A percentile compares a stretch with the other conserved stretches of the same genome.
These are phyloP conservation scores for Leersia perrieri DNA, from an alignment of 176 grass and related monocot genomes.

Conservation along the genomic window DNA sequence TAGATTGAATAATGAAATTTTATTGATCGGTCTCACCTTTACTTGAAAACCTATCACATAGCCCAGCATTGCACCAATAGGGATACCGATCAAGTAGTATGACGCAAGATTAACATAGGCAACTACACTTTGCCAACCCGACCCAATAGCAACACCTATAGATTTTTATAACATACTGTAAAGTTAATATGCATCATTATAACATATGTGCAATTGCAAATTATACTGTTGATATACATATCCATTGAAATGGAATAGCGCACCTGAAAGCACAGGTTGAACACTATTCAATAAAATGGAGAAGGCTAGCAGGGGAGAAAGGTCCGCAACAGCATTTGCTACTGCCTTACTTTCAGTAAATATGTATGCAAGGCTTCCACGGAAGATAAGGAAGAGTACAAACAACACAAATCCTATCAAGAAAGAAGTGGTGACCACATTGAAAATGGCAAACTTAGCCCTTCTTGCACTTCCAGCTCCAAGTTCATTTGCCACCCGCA, in stretches of 20 bases:
- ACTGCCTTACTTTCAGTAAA: constrained; percentile 54
- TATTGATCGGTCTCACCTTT: constrained; percentile 35
- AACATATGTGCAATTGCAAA: too few relatives aligned
- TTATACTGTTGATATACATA: too few relatives aligned
- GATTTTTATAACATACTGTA: background rate
- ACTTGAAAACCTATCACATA: constrained; percentile 59
- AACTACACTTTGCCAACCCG: constrained; percentile 67
- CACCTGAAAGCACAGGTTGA: too few relatives aligned
- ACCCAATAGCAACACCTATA: constrained; percentile 76
- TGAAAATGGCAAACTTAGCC: constrained; percentile 60
- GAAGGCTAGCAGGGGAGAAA: too few relatives aligned
- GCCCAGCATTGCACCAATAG: constrained; percentile 66
- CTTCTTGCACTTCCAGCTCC: constrained; percentile 67
- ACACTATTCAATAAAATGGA: too few relatives aligned
- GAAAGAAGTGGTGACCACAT: constrained; percentile 57
- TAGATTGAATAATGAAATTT: background rate
- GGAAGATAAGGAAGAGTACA: constrained; percentile 60
- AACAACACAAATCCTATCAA: too few relatives aligned
- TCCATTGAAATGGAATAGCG: background rate
- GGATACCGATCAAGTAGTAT: constrained; percentile 82
- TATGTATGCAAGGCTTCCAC: constrained; percentile 64
- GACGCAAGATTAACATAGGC: constrained; percentile 84
- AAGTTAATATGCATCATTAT: too few relatives aligned
- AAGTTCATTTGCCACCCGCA: constrained; percentile 85
- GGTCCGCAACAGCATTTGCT: too few relatives aligned